These are phyloP conservation scores for Venturia aucupariae DNA, from an alignment of 2,329 filamentous ascomycete genomes.

Conservation along the genomic window DNA sequence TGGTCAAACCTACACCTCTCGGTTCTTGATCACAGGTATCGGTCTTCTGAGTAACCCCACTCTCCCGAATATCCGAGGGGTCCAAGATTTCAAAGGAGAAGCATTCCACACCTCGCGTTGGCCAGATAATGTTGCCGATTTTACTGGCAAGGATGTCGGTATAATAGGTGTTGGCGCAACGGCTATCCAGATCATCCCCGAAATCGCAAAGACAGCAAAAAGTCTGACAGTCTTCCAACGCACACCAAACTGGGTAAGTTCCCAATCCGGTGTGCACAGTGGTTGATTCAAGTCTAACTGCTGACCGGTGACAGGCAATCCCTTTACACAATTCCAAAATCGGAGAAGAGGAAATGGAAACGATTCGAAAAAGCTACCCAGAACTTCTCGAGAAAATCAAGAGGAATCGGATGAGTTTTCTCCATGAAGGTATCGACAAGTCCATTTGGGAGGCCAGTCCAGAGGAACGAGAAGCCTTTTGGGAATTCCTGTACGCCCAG, in stretches of 20 bases:
- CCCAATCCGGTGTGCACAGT: constrained; percentile 19
- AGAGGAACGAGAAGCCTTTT: constrained; percentile 28
- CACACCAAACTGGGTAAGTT: constrained; percentile 49
- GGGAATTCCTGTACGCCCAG: constrained; percentile 7
- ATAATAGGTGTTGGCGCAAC: constrained; percentile 45
- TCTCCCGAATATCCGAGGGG: constrained; percentile 40
- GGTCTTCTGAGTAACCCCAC: constrained; percentile 49
- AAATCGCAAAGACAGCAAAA: constrained; percentile 42
- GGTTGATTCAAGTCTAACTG: constrained; percentile 20
- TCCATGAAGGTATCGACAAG: constrained; percentile 26
- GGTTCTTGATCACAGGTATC: constrained; percentile 47
- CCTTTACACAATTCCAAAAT: constrained; percentile 12
- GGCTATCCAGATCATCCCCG: constrained; percentile 49
- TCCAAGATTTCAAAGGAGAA: constrained; percentile 42
- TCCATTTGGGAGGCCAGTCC: constrained; percentile 39
- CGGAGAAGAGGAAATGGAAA: constrained; percentile 40
- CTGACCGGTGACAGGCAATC: constrained; percentile 16
- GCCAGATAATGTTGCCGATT: constrained; percentile 42
- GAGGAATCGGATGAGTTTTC: constrained; percentile 21
- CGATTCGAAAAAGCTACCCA: constrained; percentile 38
- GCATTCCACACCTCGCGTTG: constrained; percentile 49
- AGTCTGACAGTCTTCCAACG: constrained; percentile 48
- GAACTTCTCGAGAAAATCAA: constrained; percentile 19
- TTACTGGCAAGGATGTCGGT: constrained; percentile 44
- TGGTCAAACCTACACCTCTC: constrained; percentile 39